Base-by-base conservation (phyloP, 1,284 basidiomycete genomes). In the Phellinidium pouzarii region DNA sequence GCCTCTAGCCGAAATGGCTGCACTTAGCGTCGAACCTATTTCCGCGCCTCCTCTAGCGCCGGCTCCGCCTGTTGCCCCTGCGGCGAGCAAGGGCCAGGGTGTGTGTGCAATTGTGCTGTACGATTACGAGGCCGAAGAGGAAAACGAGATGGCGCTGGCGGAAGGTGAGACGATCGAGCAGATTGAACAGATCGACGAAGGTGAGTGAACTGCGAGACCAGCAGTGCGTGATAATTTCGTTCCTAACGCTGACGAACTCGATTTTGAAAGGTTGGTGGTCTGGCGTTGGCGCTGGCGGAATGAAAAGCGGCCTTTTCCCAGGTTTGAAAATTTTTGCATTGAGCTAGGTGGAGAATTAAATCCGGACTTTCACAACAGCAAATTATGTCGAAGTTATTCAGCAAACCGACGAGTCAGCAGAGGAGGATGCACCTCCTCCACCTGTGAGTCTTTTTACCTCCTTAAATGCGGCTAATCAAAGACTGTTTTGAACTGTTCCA, bases 101-200 rank as follows among this genome's bases (percentile, higher is more conserved):
- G 53, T 77, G 6, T 75, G 75, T 44, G 86, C 84, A 1, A 66
- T 85, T 27, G 86, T 85, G 1, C 59, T 87, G 25, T 94, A 83
- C 66, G 83, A 86, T 9, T 95, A 94, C 62, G 84, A 87, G 78
- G 84, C 84, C 23, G 72, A 79, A 7, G 90, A 92, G 67, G 87
- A 92, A 58, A 92, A 93, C 63, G 93, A 96, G 65, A 82, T 95
- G 69, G 68, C 69, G 49, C 75, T 96, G 19, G 60, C 72, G 2
- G 91, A 94, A 66, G 93, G 91, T 47, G 89, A 94, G 64, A 68
- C 84, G 36, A 82, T 95, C 51, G 80, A 86, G 50, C 78, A 88
- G 59, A 82, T 94, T 44, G 89, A 93, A 66, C 79, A 89, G 68
- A 65, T 91, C n/a, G 89, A 87, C 62, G 87, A 91, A 60, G 87